phyloP scores from a whole-genome alignment of 2,329 filamentous ascomycete species.

The Fusarium coicis region DNA sequence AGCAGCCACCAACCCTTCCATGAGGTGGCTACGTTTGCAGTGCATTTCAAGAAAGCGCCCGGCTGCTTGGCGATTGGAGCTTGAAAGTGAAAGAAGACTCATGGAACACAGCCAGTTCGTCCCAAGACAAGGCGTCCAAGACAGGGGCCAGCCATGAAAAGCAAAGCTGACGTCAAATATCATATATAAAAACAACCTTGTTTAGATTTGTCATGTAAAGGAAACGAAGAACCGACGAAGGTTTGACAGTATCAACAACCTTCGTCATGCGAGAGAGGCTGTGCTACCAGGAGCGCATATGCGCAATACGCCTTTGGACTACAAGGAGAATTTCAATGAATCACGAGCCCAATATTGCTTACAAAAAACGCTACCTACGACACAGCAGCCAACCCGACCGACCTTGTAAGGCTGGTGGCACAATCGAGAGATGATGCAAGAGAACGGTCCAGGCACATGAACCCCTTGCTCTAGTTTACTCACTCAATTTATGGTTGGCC shows the following conservation, averaged over 20 bases:
- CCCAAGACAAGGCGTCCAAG: not conserved
- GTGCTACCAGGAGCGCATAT: not conserved
- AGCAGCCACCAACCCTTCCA: not conserved
- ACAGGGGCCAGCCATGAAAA: not conserved
- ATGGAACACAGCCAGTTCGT: not conserved
- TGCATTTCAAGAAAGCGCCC: not conserved
- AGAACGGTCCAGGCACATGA: not conserved
- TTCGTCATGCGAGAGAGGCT: not conserved
- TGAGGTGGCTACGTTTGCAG: not conserved
- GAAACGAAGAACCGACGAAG: not conserved
- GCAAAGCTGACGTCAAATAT: not conserved
- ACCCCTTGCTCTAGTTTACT: not conserved
- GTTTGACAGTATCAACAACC: not conserved
- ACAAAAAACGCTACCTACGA: not conserved
- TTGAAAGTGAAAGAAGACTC: slow-evolving; percentile 3
- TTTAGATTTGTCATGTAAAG: not conserved
- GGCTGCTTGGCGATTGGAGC: not conserved
- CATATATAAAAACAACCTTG: not conserved
- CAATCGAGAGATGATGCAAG: not conserved
- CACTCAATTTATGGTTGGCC: not conserved
- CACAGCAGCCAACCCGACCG: not conserved
- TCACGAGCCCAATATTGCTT: not conserved
- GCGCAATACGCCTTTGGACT: not conserved
- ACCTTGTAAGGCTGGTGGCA: not conserved
- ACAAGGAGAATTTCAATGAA: not conserved